phyloP scores from a whole-genome alignment of 2,329 filamentous ascomycete species.

The Pseudogymnoascus sp. region DNA sequence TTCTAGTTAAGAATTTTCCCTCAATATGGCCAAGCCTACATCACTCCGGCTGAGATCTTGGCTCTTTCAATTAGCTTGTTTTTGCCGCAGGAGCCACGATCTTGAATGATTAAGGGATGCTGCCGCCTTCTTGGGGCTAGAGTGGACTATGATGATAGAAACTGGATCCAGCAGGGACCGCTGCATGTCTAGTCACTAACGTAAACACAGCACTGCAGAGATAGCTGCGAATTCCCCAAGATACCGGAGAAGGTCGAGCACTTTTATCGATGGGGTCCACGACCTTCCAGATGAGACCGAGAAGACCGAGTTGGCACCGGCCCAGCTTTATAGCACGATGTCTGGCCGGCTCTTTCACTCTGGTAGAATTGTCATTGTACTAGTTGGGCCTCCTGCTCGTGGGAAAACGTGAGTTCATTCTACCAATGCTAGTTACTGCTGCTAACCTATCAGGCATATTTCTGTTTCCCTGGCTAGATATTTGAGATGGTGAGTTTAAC shows the following conservation, averaged over 20 bases:
- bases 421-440: background rate
- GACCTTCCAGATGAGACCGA: slow-evolving; percentile 68
- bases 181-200: background rate
- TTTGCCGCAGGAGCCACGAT: background rate
- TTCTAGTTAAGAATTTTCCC: background rate
- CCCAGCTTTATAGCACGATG: slow-evolving; percentile 96
- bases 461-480: slow-evolving; percentile 93
- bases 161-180: background rate
- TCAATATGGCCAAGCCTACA: background rate
- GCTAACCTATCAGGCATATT: slow-evolving; percentile 56
- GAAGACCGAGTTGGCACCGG: slow-evolving; percentile 70
- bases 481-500: slow-evolving; percentile 62
- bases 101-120: background rate
- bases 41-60: slow-evolving; percentile 1
- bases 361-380: slow-evolving; percentile 92
- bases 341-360: slow-evolving; percentile 95
- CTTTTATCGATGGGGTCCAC: slow-evolving; percentile 94
- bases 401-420: slow-evolving; percentile 70
- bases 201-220: slow-evolving; percentile 65
- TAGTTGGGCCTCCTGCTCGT: slow-evolving; percentile 87
- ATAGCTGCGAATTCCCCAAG: slow-evolving; percentile 84
- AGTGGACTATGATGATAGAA: background rate
- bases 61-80: background rate
- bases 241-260: slow-evolving; percentile 87
- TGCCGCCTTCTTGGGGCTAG: background rate